Conservation (phyloP, 2,329 filamentous ascomycete species). For the Ceratocystis destructans region DNA sequence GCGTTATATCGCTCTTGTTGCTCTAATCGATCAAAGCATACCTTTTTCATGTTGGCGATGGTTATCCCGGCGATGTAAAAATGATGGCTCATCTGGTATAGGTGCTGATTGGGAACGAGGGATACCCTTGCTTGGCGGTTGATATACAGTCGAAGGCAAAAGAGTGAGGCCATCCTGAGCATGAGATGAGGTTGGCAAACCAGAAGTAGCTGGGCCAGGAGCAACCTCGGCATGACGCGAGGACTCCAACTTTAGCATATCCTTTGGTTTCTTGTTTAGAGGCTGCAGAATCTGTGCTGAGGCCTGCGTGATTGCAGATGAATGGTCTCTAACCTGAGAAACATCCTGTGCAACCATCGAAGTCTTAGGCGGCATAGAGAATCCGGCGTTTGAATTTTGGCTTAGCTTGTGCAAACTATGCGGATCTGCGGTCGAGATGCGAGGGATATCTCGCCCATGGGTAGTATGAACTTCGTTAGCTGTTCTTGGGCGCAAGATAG, state of each 20-base stretch:
- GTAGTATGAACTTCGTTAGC: conserved; percentile 23
- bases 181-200: conserved; percentile 32
- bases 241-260: background rate
- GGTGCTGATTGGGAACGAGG: conserved; percentile 49
- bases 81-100: conserved; percentile 30
- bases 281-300: background rate
- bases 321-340: conserved; percentile 24
- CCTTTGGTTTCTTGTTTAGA: background rate
- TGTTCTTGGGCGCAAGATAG: conserved; percentile 23
- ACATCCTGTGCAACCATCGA: conserved; percentile 67
- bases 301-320: background rate
- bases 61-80: background rate
- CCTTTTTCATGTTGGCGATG: background rate
- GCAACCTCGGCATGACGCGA: conserved; percentile 19
- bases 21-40: background rate
- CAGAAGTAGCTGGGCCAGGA: conserved; percentile 41
- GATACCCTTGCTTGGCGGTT: conserved; percentile 39
- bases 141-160: conserved; percentile 47
- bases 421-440: conserved; percentile 54
- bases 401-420: conserved; percentile 37
- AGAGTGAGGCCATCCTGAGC: conserved; percentile 37
- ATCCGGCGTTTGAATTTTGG: conserved; percentile 46
- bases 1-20: background rate
- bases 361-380: conserved; percentile 83
- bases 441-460: conserved; percentile 35